Evolutionary conservation across 331 rosid species (phyloP), one percentile per base, ranked within the genome.

Genomic region (Telfairia occidentalis): DNA sequence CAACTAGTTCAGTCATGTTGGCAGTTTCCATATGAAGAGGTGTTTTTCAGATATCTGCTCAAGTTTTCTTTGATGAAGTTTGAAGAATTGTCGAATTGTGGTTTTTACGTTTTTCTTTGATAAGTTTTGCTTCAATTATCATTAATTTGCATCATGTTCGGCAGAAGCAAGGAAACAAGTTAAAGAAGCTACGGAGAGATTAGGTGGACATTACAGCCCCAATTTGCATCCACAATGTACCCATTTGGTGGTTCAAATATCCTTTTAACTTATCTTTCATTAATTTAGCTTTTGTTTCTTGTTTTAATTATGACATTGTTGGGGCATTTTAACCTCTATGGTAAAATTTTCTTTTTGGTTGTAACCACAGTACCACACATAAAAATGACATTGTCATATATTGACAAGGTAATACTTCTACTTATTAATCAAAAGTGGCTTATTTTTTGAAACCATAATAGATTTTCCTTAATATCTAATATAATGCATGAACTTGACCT

Each of bases 101-200:
- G 32, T 2, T 43, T 69, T 35, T 37, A 37, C 23, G 21, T 45
- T 61, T 10, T 48, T 48, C 43, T 32, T 48, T 18, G 1, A 45
- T 9, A 21, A 35, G n/a, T 21, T 23, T 49, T 76, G 63, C 54
- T 34, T 52, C 15, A 53, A 43, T 38, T 42, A 40, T 74, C 54
- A 38, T 77, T 86, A 74, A 59, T 80, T 82, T 84, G 57, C 16
- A 23, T 70, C 16, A 15, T 70, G 58, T 46, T 70, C 1, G 77
- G 84, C 97, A 95, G 99, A 95, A 90, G 93, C 99, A 81, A 89
- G 99, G 88, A 90, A 92, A 78, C 99, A 95, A 83, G 99, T 95
- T 66, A 89, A 79, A 94, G 97, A 95, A 80, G 99, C 99, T 7
- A 89, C 96, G 13, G 87, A 85, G 84, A 87, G 92, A 84, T 87